Base-by-base conservation (phyloP, 768 basidiomycete species). In the Postia placenta region DNA sequence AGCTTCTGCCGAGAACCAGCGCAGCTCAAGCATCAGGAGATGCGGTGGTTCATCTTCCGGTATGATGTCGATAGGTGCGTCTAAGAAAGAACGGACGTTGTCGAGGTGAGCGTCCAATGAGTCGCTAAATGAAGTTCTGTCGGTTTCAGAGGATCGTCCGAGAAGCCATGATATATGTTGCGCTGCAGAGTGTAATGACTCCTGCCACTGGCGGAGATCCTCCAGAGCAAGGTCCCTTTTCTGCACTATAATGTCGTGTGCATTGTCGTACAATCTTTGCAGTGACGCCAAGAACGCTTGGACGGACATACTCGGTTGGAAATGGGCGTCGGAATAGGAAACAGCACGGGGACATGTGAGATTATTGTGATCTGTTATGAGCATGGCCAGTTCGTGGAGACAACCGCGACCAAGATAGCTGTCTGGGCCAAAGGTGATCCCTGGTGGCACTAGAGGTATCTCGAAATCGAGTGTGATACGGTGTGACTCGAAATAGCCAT, bases 1-100 rank as follows among this genome's bases (percentile, higher is more conserved):
- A 17, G 85, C 47, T 57, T 86, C 85, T 26, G 89, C 67, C 2
- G 71, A 57, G 60, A 85, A 83, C 87, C 87, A 90, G 27, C 72
- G 68, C n/a, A 74, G 54, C 9, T 69, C 60, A 37, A 85, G 62
- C 2, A 68, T 68, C 19, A 75, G 66, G 2, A 56, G 50, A 54
- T 73, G 71, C 42, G 72, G 54, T 2, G 63, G 63, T 30, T 63
- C 53, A 17, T 55, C 57, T 12, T 64, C 64, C 0, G 54, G 46
- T 4, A 60, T 23, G 7, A 65, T 49, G 2, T 55, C 63, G 1
- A 67, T 61, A 1, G 67, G 59, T 2, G 67, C 60, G 4, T 71
- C 67, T 23, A 70, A 66, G 44, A 80, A 61, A 14, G 64, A 58
- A 4, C 74, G 55, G 20, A 56, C 11, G 17, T 36, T 15, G 38